Percentiles rank a stretch among this genome's conserved stretches.
These are phyloP conservation scores for Zizania palustris DNA, from an alignment of 202 grass and related monocot genomes.

Conservation along the genomic window DNA sequence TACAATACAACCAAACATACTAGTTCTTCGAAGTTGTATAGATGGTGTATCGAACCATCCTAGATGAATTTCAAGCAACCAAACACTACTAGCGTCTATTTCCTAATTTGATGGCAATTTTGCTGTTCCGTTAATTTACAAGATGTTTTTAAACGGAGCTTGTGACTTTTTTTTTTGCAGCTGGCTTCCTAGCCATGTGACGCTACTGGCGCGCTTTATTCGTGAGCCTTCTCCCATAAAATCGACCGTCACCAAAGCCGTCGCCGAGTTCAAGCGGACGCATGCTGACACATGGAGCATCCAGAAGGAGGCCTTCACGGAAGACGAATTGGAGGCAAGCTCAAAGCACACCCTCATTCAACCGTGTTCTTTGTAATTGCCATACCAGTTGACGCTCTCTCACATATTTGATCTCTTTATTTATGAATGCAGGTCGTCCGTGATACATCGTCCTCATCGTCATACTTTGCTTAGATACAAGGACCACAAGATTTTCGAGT, in stretches of 20 bases:
- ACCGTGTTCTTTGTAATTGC: background rate
- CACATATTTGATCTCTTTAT: constrained; percentile 5
- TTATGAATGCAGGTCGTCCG: constrained; percentile 57
- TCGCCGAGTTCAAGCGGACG: constrained; percentile 90
- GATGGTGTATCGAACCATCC: too few relatives aligned
- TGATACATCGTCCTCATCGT: constrained; percentile 75
- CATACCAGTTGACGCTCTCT: background rate
- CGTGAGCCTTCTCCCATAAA: constrained; percentile 75
- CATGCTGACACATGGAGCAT: constrained; percentile 96
- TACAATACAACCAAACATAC: too few relatives aligned
- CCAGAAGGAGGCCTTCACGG: constrained; percentile 84
- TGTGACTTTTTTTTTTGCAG: constrained; percentile 49
- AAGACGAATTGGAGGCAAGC: constrained; percentile 89
- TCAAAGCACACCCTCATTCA: constrained; percentile 20
- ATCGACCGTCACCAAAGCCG: constrained; percentile 90
- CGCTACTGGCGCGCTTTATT: constrained; percentile 79
- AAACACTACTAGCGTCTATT: too few relatives aligned
- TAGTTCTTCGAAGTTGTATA: too few relatives aligned
- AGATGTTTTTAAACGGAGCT: constrained; percentile 3
- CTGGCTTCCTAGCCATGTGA: constrained; percentile 91
- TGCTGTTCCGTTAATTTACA: background rate
- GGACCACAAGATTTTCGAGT: background rate
- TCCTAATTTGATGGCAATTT: background rate
- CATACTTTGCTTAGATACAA: constrained; percentile 70
- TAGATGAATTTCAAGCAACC: too few relatives aligned